These are phyloP conservation scores for Aspergillaceae sp. DNA, from an alignment of 2,329 filamentous ascomycete species.

Conservation along the genomic window DNA sequence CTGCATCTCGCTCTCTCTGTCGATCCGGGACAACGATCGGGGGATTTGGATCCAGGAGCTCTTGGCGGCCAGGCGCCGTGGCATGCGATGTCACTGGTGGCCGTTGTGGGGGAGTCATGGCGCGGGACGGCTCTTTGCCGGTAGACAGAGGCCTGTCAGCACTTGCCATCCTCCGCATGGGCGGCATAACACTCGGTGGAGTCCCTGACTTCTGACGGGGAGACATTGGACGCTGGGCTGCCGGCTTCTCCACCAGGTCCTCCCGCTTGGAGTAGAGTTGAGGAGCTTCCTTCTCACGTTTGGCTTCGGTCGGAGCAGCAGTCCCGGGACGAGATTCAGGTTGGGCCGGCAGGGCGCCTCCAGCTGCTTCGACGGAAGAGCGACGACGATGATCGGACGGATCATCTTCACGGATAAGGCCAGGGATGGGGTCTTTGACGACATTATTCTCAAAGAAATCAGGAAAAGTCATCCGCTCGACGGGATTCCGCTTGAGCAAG, in stretches of 20 bases:
- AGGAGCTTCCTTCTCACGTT: slow-evolving; percentile 16
- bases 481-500: slow-evolving; percentile 75
- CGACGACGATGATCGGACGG: slow-evolving; percentile 24
- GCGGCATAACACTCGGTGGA: slow-evolving; percentile 16
- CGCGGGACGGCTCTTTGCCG: slow-evolving; percentile 19
- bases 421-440: slow-evolving; percentile 67
- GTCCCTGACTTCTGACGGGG: slow-evolving; percentile 20
- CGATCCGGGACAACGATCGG: slow-evolving; percentile 48
- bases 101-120: slow-evolving; percentile 21
- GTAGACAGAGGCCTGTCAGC: slow-evolving; percentile 21
- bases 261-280: slow-evolving; percentile 15
- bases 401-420: slow-evolving; percentile 68
- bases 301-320: slow-evolving; percentile 9
- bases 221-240: slow-evolving; percentile 31
- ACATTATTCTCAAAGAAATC: slow-evolving; percentile 72
- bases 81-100: slow-evolving; percentile 26
- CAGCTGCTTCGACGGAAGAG: slow-evolving; percentile 11
- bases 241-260: slow-evolving; percentile 1
- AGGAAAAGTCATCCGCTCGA: slow-evolving; percentile 76
- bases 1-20: slow-evolving; percentile 44
- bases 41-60: slow-evolving; percentile 25
- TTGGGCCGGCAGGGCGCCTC: slow-evolving; percentile 5
- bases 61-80: slow-evolving; percentile 35
- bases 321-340: slow-evolving; percentile 12
- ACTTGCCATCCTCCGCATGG: slow-evolving; percentile 27